phyloP scores from a whole-genome alignment of 225 moss, liverwort and hornwort genomes.

The Rhytidiadelphus loreus region DNA sequence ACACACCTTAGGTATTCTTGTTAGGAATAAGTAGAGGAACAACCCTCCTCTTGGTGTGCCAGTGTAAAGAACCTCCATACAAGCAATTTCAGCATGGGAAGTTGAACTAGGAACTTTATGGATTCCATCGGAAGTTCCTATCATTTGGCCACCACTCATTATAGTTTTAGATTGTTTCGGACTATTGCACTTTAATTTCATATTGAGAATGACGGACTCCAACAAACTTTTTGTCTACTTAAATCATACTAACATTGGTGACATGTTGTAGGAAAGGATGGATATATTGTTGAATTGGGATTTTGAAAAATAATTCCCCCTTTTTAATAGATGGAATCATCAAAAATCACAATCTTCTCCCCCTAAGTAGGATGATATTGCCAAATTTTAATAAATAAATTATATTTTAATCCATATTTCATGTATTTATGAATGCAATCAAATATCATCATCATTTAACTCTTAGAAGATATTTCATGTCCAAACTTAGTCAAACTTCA shows the following conservation, averaged over 20 bases:
- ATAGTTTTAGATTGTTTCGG: too few relatives aligned
- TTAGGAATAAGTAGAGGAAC: too few relatives aligned
- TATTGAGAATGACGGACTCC: rapidly evolving
- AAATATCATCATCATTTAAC: not conserved
- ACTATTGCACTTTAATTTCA: not conserved
- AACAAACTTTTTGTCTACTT: not conserved
- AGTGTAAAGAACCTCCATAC: too few relatives aligned
- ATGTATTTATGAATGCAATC: not conserved
- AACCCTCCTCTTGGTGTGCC: too few relatives aligned
- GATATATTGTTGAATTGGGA: rapidly evolving
- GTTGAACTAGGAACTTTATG: too few relatives aligned
- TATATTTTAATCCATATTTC: not conserved
- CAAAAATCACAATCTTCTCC: not conserved
- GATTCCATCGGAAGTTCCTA: too few relatives aligned
- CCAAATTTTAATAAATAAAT: not conserved
- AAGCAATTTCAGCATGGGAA: too few relatives aligned
- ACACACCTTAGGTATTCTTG: too few relatives aligned
- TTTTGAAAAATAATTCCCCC: rapidly evolving
- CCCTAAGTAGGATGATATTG: not conserved
- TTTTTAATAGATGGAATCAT: not conserved
- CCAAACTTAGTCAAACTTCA: rapidly evolving
- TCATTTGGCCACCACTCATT: too few relatives aligned
- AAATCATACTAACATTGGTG: not conserved
- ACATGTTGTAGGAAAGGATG: rapidly evolving
- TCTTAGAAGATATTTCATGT: not conserved